These are phyloP conservation scores for Lachnellula subtilissima DNA, from an alignment of 2,329 filamentous ascomycete species.

Conservation along the genomic window DNA sequence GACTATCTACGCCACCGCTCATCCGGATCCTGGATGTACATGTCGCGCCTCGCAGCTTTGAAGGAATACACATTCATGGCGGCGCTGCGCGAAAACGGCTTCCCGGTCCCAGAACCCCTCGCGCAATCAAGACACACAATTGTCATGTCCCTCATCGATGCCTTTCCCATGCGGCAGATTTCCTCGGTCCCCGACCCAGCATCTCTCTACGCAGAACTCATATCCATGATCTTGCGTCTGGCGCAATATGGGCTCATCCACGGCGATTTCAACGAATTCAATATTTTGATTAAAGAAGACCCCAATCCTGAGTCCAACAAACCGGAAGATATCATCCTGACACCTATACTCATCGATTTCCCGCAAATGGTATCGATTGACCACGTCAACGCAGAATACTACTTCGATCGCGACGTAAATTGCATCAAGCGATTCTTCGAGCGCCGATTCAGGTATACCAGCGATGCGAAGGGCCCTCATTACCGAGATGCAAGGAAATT, in stretches of 20 bases:
- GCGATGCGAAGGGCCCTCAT: conserved; percentile 76
- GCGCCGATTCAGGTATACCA: conserved; percentile 80
- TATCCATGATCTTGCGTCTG: conserved; percentile 76
- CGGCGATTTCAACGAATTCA: conserved; percentile 99
- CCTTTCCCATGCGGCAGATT: conserved; percentile 87
- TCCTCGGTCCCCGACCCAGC: conserved; percentile 78
- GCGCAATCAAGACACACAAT: conserved; percentile 92
- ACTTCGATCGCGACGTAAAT: conserved; percentile 92
- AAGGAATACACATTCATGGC: conserved; percentile 96
- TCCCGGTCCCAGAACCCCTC: conserved; percentile 83
- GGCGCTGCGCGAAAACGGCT: conserved; percentile 75
- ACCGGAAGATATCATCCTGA: conserved; percentile 49
- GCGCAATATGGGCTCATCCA: conserved; percentile 89
- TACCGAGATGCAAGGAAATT: conserved; percentile 79
- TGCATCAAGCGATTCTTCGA: conserved; percentile 95
- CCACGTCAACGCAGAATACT: conserved; percentile 89
- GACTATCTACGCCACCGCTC: conserved; percentile 84
- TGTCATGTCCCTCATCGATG: conserved; percentile 90
- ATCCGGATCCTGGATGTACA: conserved; percentile 95
- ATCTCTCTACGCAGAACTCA: conserved; percentile 83
- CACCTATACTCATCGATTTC: conserved; percentile 91
- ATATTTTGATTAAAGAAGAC: conserved; percentile 85
- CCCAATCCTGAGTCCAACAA: conserved; percentile 35
- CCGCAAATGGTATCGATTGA: conserved; percentile 97
- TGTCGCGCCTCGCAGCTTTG: conserved; percentile 84